Percentiles rank a stretch among this genome's conserved stretches.
These are phyloP conservation scores for Cymodocea nodosa DNA, from an alignment of 116 monocot species.

Conservation along the genomic window DNA sequence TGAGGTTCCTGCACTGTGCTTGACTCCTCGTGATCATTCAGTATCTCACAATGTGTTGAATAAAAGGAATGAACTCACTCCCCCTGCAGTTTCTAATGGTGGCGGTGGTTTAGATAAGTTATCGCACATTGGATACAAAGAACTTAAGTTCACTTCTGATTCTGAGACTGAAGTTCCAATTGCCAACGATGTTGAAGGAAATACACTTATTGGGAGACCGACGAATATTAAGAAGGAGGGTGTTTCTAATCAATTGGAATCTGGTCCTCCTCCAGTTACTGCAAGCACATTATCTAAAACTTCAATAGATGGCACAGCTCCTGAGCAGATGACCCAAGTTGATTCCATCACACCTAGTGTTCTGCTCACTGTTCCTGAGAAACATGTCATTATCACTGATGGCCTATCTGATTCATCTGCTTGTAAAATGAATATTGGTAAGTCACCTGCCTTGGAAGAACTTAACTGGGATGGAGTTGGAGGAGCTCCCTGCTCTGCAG, in stretches of 20 bases:
- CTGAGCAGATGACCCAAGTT: slow-evolving; percentile 19
- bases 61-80: slow-evolving; percentile 1
- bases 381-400: slow-evolving; percentile 3
- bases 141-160: slow-evolving; percentile 39
- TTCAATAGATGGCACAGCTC: slow-evolving; percentile 11
- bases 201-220: not conserved
- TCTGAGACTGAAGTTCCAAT: slow-evolving; percentile 30
- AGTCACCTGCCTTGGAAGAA: slow-evolving; percentile 27
- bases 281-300: slow-evolving; percentile 1
- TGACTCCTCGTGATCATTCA: not conserved
- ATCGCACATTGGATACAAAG: slow-evolving; percentile 37
- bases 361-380: slow-evolving; percentile 11
- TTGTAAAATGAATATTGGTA: slow-evolving; percentile 6
- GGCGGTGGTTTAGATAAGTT: slow-evolving; percentile 19
- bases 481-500: not conserved
- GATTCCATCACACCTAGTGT: slow-evolving; percentile 4
- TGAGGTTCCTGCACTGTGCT: slow-evolving; percentile 4
- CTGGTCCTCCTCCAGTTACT: not conserved
- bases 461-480: slow-evolving; percentile 20
- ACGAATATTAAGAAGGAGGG: slow-evolving; percentile 12
- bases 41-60: not conserved
- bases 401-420: slow-evolving; percentile 6
- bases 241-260: slow-evolving; percentile 1
- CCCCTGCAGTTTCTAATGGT: slow-evolving; percentile 8
- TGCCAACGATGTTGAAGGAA: slow-evolving; percentile 19